These are phyloP conservation scores for Magnaporthiopsis incrustans DNA, from an alignment of 2,329 filamentous ascomycete species.

Conservation along the genomic window DNA sequence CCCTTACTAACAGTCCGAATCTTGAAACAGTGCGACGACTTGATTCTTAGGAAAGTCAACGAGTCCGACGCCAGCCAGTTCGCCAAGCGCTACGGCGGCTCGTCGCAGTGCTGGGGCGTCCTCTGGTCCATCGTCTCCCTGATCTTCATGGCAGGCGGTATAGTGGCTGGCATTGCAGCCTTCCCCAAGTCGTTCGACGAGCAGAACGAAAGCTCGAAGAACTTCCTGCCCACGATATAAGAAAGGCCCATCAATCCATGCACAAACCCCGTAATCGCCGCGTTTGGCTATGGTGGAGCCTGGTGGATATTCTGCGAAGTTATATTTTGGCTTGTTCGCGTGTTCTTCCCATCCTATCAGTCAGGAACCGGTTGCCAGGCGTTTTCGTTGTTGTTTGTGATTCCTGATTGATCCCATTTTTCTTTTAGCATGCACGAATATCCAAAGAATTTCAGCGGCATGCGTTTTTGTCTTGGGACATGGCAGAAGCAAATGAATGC, in stretches of 20 bases:
- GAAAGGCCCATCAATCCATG: background rate
- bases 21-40: slow-evolving; percentile 57
- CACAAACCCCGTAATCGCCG: background rate
- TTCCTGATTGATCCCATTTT: background rate
- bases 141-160: slow-evolving; percentile 62
- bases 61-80: slow-evolving; percentile 73
- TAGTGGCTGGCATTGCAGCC: slow-evolving; percentile 68
- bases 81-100: slow-evolving; percentile 68
- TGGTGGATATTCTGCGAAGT: background rate
- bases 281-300: background rate
- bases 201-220: slow-evolving; percentile 60
- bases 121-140: slow-evolving; percentile 70
- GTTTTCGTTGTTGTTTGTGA: background rate
- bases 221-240: slow-evolving; percentile 46
- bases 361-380: background rate
- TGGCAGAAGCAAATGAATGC: background rate
- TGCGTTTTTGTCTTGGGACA: background rate
- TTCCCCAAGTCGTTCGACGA: slow-evolving; percentile 63
- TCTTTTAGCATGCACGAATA: background rate
- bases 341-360: background rate
- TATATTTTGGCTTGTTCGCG: background rate
- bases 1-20: background rate
- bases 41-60: slow-evolving; percentile 75
- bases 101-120: slow-evolving; percentile 73
- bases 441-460: background rate